These are phyloP conservation scores for Neurospora hispaniola DNA, from an alignment of 495 filamentous ascomycete species.

Conservation along the genomic window DNA sequence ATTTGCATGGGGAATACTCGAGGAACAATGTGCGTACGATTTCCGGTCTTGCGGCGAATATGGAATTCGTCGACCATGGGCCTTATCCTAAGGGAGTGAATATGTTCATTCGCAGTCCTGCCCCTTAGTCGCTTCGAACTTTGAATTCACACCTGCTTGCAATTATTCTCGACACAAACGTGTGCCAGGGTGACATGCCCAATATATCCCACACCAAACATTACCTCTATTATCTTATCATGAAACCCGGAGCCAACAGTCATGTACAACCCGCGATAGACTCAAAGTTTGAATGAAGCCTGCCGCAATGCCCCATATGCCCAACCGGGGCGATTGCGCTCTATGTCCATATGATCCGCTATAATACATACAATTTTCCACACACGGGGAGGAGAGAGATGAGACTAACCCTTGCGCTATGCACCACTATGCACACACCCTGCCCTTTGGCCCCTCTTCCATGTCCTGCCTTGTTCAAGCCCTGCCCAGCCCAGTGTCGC, in stretches of 20 bases:
- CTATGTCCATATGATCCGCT: slow-evolving; percentile 20
- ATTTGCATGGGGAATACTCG: too few relatives aligned
- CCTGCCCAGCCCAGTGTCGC: background rate
- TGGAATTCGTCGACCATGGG: background rate
- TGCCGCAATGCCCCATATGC: slow-evolving; percentile 1
- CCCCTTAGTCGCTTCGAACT: background rate
- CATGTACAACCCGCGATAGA: background rate
- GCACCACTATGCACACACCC: slow-evolving; percentile 6
- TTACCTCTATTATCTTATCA: background rate
- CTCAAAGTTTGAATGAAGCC: background rate
- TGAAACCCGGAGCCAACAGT: background rate
- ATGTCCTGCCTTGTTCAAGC: background rate
- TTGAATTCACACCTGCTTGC: background rate
- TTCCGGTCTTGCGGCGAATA: background rate
- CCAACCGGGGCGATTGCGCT: slow-evolving; percentile 11
- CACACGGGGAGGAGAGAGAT: slow-evolving; percentile 20
- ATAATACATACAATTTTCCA: slow-evolving; percentile 22
- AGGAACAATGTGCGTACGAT: too few relatives aligned
- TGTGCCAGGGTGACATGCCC: background rate
- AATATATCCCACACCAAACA: background rate
- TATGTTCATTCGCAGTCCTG: background rate
- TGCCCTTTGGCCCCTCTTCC: background rate
- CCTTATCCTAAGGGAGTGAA: background rate
- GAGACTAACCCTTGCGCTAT: slow-evolving; percentile 17
- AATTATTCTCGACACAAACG: background rate